Evolutionary conservation across 78 protist species (phyloP).

Genomic region (Dictyostelium citrinum): DNA sequence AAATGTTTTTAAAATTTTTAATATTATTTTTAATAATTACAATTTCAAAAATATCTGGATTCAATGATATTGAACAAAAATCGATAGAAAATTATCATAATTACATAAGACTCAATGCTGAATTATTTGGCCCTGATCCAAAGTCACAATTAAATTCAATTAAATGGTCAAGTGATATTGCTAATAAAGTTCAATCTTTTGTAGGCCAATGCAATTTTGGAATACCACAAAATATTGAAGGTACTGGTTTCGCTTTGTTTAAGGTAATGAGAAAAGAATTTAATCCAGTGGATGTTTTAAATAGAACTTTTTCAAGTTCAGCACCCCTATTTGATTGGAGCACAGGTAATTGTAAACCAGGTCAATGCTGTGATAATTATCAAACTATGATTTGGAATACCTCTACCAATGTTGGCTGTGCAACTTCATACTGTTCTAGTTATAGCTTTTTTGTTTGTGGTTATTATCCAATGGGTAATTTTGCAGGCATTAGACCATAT

Average conservation of each 20-base stretch:
- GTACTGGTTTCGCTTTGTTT: conserved; percentile 8
- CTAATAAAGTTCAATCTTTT: neutral
- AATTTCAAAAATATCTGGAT: neutral
- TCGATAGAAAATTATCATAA: neutral
- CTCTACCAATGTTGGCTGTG: conserved; percentile 27
- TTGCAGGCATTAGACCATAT: conserved; percentile 35
- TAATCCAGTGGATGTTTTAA: neutral
- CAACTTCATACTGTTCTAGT: neutral
- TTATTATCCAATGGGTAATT: conserved; percentile 41
- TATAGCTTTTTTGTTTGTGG: conserved; percentile 10
- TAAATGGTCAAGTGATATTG: neutral
- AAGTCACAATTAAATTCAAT: neutral
- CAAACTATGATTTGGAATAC: conserved; percentile 19
- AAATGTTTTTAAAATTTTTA: neutral
- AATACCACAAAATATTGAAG: neutral
- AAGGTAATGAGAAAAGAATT: neutral
- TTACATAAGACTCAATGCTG: neutral
- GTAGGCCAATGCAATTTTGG: neutral
- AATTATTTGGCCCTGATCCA: conserved; percentile 26
- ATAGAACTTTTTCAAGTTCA: neutral
- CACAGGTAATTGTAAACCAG: neutral
- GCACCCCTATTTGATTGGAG: conserved; percentile 50
- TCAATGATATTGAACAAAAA: neutral
- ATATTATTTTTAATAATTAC: neutral
- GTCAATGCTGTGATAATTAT: conserved; percentile 13